Base-by-base conservation (phyloP, 768 basidiomycete genomes). In the Suillus fuscotomentosus region DNA sequence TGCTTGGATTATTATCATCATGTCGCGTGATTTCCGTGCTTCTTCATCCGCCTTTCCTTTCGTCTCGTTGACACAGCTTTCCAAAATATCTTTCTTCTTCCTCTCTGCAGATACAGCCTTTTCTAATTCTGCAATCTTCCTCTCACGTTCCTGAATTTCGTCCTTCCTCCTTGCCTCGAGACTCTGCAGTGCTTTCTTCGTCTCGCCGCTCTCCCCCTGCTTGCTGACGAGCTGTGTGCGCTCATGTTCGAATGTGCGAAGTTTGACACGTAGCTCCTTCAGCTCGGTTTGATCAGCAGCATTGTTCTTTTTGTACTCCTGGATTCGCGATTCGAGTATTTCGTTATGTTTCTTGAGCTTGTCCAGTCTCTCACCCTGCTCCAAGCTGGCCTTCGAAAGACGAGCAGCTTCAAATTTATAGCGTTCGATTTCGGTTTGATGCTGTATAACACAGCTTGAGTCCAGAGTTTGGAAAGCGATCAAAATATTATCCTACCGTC, bases 271-370 rank as follows among this genome's bases (percentile, higher is more conserved):
- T 5, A 89, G 71, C 24, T 87, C 88, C 69, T 86, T 90, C 70
- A 90, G 71, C 71, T 91, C 89, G 0, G 78, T 74, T 69, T 89
- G 85, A 63, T 89, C 88, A 0, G 77, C 66, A 0, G 74, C 65
- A 20, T 78, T 75, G 22, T 74, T 63, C 68, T 82, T 86, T 73
- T 85, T 89, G 65, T 87, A 76, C 57, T 90, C 90, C 47, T 86
- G 85, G 3, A 90, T 68, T 47, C 86, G 84, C n/a, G 74, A 66
- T 38, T 91, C 89, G 51, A 86, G 81, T 5, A 76, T 63, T 4
- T 86, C 84, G 36, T 79, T 83, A 64, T 88, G 87, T 70, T 85
- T 89, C 80, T 83, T 88, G 63, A 87, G 80, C 69, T 86, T 90
- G 48, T 89, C 86, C 3, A 80, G 63, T 8, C 82, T 83, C 3